Evolutionary conservation across 441 rosid species (phyloP).

Genomic region (Corymbia calophylla): DNA sequence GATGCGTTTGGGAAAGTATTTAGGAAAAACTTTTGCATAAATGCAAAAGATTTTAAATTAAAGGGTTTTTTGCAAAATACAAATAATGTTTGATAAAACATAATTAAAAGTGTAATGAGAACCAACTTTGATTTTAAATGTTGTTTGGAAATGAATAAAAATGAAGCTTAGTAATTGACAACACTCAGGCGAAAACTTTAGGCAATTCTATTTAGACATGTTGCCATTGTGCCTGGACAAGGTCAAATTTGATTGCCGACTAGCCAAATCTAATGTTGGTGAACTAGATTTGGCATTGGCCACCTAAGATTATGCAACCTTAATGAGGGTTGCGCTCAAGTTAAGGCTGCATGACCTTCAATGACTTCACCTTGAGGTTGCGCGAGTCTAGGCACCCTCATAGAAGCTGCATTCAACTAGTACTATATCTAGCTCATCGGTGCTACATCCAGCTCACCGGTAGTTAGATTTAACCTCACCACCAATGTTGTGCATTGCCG

Average conservation of each 20-base stretch:
- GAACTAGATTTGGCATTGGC: neutral
- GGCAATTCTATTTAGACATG: rapidly evolving
- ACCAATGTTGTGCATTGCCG: neutral
- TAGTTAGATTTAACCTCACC: neutral
- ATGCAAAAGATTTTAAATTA: neutral
- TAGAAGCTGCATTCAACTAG: too few relatives aligned
- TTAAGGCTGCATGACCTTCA: neutral
- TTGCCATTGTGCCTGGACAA: too few relatives aligned
- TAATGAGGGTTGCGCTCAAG: neutral
- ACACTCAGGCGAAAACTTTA: too few relatives aligned
- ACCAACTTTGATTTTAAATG: too few relatives aligned
- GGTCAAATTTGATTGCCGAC: too few relatives aligned
- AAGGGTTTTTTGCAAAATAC: neutral
- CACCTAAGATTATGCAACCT: neutral
- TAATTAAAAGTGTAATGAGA: too few relatives aligned
- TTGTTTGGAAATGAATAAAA: neutral
- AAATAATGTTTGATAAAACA: too few relatives aligned
- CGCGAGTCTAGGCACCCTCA: too few relatives aligned
- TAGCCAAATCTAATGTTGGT: too few relatives aligned
- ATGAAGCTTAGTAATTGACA: neutral
- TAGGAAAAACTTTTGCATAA: neutral
- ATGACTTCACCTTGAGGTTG: neutral
- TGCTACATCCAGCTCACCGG: neutral
- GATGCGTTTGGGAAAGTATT: neutral
- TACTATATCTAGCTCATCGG: too few relatives aligned